Evolutionary conservation across 2,329 filamentous ascomycete genomes (phyloP), one percentile per base, ranked within the genome.

Genomic region (Scedosporium apiospermum): DNA sequence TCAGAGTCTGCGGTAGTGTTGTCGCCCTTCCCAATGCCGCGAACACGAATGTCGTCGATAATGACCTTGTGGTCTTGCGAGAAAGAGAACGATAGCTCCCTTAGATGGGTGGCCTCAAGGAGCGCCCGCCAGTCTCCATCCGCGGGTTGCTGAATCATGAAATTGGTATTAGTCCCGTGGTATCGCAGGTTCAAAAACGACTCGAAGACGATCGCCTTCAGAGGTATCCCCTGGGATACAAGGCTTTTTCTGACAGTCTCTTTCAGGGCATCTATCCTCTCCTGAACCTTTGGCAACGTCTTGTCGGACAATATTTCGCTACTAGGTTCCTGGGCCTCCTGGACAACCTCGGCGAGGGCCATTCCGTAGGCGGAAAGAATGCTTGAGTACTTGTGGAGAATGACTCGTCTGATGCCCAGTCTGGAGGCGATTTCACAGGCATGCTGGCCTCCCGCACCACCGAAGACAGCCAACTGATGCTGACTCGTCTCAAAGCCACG

Each of bases 31-130:
- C 23, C 23, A 23, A 23, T 23, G 23, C 23, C 23, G 23, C 23
- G 23, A 23, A 23, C 23, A 23, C 23, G 23, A 23, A 23, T 23
- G 23, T 78, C 75, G 12, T 78, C 78, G 1, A 79, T 71, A 0
- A 78, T 65, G 10, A 79, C 75, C 1, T 73, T 68, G 6, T 23
- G 23, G 23, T 76, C 71, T 3, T 69, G 69, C 58, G 80, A 77
- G 62, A 70, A 68, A 1, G 84, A 88, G 71, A 91, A 91, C 1
- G 88, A 88, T 68, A 91, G 91, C 68, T 90, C 88, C 68, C 88
- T 87, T 66, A 88, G 82, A 69, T 92, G 88, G 64, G 89, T 85
- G 66, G 84, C 82, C 57, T 88, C 73, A 64, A 91, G 90, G 0
- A 86, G 87, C 63, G 84, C 81, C 1, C 84, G 86, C 71, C 88